Base-by-base conservation (phyloP, 345 rosid genomes). In the Eutrema japonicum region DNA sequence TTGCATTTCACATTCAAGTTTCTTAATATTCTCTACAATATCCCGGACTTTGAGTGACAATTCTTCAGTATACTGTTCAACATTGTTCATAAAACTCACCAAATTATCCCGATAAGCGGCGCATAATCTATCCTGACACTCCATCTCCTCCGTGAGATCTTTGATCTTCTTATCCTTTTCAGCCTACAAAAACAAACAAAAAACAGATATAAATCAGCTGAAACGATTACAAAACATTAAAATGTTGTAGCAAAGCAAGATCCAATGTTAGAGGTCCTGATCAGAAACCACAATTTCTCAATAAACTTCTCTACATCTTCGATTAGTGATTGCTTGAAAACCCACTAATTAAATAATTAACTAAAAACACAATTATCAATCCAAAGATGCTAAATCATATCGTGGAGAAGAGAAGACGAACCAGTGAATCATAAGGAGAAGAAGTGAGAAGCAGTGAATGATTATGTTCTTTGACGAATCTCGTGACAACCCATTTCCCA, bases 401-500 rank as follows among this genome's bases (percentile, higher is more conserved):
- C 2, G 10, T 38, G 42, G 22, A 64, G 36, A 43, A 14, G n/a
- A 12, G 37, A 11, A 71, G 66, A 76, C 86, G 83, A 71, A 89
- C 96, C 73, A 51, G 77, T 8, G 87, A 71, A 68, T 75, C 71
- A 67, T 78, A 86, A 52, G 86, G 86, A 67, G 75, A 76, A 36
- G 79, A 70, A 42, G 84, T 74, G 11, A 82, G 68, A 69, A 82
- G 82, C 65, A 90, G 84, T 62, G 91, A 87, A 77, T 90, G 96
- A 71, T 86, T 90, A 73, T 90, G 96, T 68, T 85, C 89, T 79
- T 82, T 90, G 18, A 73, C 88, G 63, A 90, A 90, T 86, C 93
- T 88, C 16, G 96, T 83, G 33, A 90, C 89, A 50, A 86, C 82
- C 96, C 96, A 90, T 81, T 88, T 90, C 70, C 88, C 93, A 18